These are phyloP conservation scores for Phaseolus lunatus DNA, from an alignment of 306 rosid species.

Conservation along the genomic window DNA sequence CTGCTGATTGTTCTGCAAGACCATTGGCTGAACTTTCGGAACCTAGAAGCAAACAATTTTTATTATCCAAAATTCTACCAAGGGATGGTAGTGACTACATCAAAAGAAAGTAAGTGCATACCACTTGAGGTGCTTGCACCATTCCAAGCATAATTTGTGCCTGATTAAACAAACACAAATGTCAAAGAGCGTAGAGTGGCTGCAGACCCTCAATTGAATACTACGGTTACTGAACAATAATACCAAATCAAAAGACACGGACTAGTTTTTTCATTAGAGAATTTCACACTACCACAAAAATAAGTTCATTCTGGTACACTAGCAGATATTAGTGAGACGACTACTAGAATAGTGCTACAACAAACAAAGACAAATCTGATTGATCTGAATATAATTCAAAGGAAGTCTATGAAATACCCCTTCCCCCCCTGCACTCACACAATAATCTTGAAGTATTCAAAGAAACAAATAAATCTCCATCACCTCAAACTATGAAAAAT, in stretches of 20 bases:
- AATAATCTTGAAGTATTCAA: background rate
- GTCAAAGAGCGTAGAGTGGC: background rate
- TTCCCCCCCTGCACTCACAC: background rate
- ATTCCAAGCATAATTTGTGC: conserved; percentile 99
- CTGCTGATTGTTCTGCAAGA: conserved; percentile 67
- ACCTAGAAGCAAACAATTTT: conserved; percentile 55
- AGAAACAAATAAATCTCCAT: background rate
- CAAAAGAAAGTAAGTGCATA: conserved; percentile 43
- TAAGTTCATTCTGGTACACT: background rate
- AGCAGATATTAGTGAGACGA: conserved; percentile 28
- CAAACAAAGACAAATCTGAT: conserved; percentile 17
- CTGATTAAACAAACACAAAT: conserved; percentile 54
- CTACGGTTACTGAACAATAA: background rate
- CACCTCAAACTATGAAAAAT: conserved; percentile 9
- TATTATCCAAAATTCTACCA: conserved; percentile 10
- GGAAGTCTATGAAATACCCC: background rate
- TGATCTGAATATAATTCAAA: conserved; percentile 19
- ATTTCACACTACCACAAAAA: background rate
- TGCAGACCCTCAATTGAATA: background rate
- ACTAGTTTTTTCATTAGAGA: conserved; percentile 6
- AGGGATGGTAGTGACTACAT: conserved; percentile 35
- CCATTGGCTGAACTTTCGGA: conserved; percentile 75
- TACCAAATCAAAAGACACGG: conserved; percentile 16
- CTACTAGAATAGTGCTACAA: conserved; percentile 19
- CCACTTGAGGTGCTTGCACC: conserved; percentile 92